Conservation (phyloP, 192 early-diverging fungal genomes). For the Pilaira anomala region DNA sequence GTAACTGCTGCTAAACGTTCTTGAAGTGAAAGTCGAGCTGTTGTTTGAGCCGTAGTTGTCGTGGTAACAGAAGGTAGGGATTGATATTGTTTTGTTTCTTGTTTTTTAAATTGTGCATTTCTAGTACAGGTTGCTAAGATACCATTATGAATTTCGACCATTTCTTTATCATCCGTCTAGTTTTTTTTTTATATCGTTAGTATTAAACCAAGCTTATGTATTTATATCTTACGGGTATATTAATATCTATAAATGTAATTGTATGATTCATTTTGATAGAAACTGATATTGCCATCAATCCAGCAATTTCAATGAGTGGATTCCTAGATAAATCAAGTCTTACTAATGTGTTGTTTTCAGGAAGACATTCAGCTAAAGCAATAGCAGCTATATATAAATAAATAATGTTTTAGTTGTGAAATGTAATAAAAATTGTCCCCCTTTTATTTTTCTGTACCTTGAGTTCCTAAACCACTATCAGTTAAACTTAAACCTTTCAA, state of each 20-base stretch:
- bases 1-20: slow-evolving; percentile 39
- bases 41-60: slow-evolving; percentile 23
- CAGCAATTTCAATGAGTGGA: slow-evolving; percentile 71
- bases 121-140: slow-evolving; percentile 31
- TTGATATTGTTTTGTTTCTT: background rate
- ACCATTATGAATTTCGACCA: slow-evolving; percentile 24
- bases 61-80: background rate
- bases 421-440: background rate
- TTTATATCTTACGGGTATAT: slow-evolving; percentile 39
- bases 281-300: slow-evolving; percentile 77
- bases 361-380: slow-evolving; percentile 76
- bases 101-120: slow-evolving; percentile 24
- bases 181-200: background rate
- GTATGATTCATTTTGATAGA: slow-evolving; percentile 78
- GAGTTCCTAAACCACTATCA: slow-evolving; percentile 13
- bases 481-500: slow-evolving; percentile 42
- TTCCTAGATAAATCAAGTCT: slow-evolving; percentile 78
- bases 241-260: slow-evolving; percentile 71
- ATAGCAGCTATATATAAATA: slow-evolving; percentile 50
- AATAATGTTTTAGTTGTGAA: background rate
- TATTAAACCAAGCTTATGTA: background rate
- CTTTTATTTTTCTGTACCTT: slow-evolving; percentile 15
- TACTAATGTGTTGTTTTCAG: slow-evolving; percentile 64
- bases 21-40: slow-evolving; percentile 31
- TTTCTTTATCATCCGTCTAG: slow-evolving; percentile 28